phyloP scores from a whole-genome alignment of 306 rosid species.

The Echinosophora koreensis region DNA sequence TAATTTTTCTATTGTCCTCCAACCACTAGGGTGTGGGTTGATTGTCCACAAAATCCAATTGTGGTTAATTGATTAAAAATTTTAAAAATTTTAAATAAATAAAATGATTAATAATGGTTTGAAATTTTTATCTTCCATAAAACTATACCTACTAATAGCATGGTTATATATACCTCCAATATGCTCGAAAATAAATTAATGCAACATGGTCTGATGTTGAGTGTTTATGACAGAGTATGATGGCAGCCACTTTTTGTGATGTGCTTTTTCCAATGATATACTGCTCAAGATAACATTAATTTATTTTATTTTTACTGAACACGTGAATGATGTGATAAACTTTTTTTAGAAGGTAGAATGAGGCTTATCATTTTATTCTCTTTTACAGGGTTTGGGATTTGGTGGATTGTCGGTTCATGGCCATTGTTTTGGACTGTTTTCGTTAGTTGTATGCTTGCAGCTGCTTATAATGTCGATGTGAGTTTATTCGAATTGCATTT shows the following conservation, averaged over 20 bases:
- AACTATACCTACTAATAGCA: too few species aligned
- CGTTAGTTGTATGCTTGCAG: constrained; percentile 67
- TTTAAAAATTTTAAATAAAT: too few species aligned
- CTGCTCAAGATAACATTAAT: not conserved
- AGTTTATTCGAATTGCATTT: constrained; percentile 47
- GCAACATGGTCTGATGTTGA: too few species aligned
- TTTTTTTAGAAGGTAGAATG: not conserved
- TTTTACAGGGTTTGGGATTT: constrained; percentile 71
- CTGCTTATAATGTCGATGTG: constrained; percentile 78
- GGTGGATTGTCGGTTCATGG: constrained; percentile 82
- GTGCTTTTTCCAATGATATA: not conserved
- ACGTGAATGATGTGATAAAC: not conserved
- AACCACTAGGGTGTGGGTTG: too few species aligned
- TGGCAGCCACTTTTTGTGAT: not conserved
- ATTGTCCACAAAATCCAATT: too few species aligned
- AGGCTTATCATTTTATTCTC: constrained; percentile 15
- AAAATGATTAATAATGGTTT: too few species aligned
- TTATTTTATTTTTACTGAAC: too few species aligned
- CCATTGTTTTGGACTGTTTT: constrained; percentile 81
- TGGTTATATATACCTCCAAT: too few species aligned
- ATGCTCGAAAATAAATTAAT: too few species aligned
- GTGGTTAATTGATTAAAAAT: too few species aligned
- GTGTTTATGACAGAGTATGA: not conserved
- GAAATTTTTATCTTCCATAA: too few species aligned
- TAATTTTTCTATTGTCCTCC: too few species aligned